Conservation (phyloP, 2,329 filamentous ascomycete species). For the Colletotrichum sp. region DNA sequence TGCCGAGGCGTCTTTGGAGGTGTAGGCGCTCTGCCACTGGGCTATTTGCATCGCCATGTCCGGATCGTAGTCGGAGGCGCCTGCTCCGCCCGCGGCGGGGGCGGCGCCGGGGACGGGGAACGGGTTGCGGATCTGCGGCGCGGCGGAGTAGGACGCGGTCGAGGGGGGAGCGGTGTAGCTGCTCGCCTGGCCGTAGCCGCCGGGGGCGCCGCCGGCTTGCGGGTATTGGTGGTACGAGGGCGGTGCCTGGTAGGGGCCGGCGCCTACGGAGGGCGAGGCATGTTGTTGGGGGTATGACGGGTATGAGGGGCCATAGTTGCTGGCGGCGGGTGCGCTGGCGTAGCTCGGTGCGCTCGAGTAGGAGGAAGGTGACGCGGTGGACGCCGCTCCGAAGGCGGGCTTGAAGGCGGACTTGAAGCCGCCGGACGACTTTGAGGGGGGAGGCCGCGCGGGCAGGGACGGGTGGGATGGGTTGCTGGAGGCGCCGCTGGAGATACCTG, state of each 20-base stretch:
- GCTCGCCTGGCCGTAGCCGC: conserved; percentile 28
- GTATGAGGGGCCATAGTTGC: conserved; percentile 50
- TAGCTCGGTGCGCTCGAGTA: conserved; percentile 42
- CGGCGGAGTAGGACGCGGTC: conserved; percentile 48
- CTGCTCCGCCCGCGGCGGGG: background rate
- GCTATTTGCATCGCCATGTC: conserved; percentile 92
- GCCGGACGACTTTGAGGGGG: conserved; percentile 55
- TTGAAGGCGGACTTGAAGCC: conserved; percentile 58
- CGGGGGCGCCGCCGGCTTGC: conserved; percentile 29
- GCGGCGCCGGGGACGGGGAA: conserved; percentile 69
- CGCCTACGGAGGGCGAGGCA: conserved; percentile 24
- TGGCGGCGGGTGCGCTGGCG: conserved; percentile 36
- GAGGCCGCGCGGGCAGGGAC: conserved; percentile 80
- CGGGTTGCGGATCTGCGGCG: conserved; percentile 80
- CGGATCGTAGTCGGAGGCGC: conserved; percentile 64
- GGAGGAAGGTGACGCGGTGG: conserved; percentile 37
- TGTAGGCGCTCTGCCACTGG: conserved; percentile 92
- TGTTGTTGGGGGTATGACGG: conserved; percentile 40
- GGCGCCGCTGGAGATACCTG: conserved; percentile 65
- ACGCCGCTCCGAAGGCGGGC: conserved; percentile 26
- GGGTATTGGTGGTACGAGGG: conserved; percentile 31
- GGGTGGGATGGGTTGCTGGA: conserved; percentile 50
- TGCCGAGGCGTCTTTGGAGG: conserved; percentile 12
- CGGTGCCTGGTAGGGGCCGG: conserved; percentile 21
- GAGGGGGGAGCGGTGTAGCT: conserved; percentile 33